Base-by-base conservation (phyloP, 129 eudicot species). In the Mikania micrantha region DNA sequence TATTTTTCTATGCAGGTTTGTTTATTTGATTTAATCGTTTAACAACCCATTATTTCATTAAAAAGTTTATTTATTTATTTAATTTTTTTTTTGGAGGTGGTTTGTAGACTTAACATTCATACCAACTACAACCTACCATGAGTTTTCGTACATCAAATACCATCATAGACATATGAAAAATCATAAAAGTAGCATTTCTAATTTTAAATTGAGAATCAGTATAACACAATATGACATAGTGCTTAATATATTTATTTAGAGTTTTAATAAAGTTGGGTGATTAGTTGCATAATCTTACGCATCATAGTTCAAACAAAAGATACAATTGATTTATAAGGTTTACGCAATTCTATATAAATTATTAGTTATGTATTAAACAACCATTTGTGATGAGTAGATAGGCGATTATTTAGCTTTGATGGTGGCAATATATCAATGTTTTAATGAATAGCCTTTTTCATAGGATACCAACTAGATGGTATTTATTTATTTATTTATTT, bases 131-230 rank as follows among this genome's bases (percentile, higher is more conserved):
- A 28, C 67, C 44, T 52, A 52, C 60, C 72, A 2, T 13, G 39
- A 44, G 12, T 66, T 74, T 21, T 52, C 78, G 53, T 25, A 53
- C 45, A 54, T 41, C 41, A 64, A 50, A 34, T 35, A 16, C 39
- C 68, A 48, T 16, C 25, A 48, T 48, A 71, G 62, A 58, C 60
- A 28, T 17, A 35, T 24, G 47, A 21, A 10, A 41, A 25, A 34
- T 4, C 54, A 64, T 25, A 54, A 28, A 47, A 1, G 36, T 32
- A 7, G 7, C 36, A 32, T 32, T 32, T 7, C 36, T 32, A 32
- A 32, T 32, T 28, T 32, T 32, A 32, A 7, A 32, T 3, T 28
- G 32, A 28, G 32, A 28, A 28, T 28, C 32, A n/a, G 32, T 28
- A 28, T 28, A 28, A 4, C 4, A 4, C 32, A n/a, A n/a, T n/a